Base-by-base conservation (phyloP, 2,329 filamentous ascomycete genomes). In the Trichophyton simii region DNA sequence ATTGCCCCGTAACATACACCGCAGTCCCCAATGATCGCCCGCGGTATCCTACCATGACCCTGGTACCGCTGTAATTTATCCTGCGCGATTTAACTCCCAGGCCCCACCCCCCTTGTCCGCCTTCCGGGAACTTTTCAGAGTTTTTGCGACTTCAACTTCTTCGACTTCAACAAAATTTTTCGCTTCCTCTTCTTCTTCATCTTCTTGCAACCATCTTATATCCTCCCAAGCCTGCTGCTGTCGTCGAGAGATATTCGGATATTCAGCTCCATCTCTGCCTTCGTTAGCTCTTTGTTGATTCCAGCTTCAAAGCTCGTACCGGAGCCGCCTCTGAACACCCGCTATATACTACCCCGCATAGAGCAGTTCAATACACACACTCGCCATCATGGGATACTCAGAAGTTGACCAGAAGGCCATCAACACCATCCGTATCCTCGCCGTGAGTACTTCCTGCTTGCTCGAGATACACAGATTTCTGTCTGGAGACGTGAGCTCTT, bases 361-460 rank as follows among this genome's bases (percentile, higher is more conserved):
- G 55, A 31, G 8, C 54, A 11, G 34, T 38, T 36, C 20, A 3
- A 57, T 25, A 38, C n/a, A 31, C 57, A 41, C 64, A 55, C 67
- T 68, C 68, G 76, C 77, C 75, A 83, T 75, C 72, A 97, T 97
- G 92, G 86, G 86, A 77, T 96, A 88, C 84, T 83, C 83, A 76
- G 88, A 97, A 72, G 77, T 86, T 74, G 94, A 99, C 78, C 81
- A 87, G 82, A 84, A 91, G 79, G 88, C 90, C 74, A 90, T 99
- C 81, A 97, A 97, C 87, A 96, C 92, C 78, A 97, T 99, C 82
- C 89, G 94, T 77, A 79, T 90, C 75, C 85, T 99, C 71, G 91
- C 94, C 76, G 94, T 97, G 87, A 78, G 91, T 87, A 65, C 61
- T 54, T 62, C 64, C 66, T 25, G 57, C 61, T 20, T 25, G 57